These are phyloP conservation scores for Phytophthora kernoviae DNA, from an alignment of 352 stramenopile genomes.

Conservation along the genomic window DNA sequence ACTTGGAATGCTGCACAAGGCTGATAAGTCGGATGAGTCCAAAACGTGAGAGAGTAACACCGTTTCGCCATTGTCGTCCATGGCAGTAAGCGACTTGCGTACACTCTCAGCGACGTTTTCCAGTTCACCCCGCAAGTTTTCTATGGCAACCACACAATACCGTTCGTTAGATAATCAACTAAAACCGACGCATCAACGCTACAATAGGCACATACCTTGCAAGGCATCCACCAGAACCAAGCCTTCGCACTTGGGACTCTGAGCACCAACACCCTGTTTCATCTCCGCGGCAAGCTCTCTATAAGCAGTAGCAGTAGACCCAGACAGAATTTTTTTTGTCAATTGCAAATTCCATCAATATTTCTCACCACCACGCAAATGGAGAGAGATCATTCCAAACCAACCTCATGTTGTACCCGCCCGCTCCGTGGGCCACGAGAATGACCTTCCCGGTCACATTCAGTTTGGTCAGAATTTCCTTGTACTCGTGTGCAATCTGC, in stretches of 20 bases:
- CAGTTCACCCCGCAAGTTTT: slow-evolving; percentile 63
- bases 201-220: slow-evolving; percentile 34
- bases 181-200: background rate
- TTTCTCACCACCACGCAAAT: background rate
- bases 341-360: background rate
- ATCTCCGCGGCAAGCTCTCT: slow-evolving; percentile 57
- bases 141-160: slow-evolving; percentile 24
- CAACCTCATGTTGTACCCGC: slow-evolving; percentile 83
- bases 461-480: slow-evolving; percentile 57
- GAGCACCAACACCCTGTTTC: slow-evolving; percentile 13
- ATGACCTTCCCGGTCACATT: slow-evolving; percentile 63
- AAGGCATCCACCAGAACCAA: slow-evolving; percentile 78
- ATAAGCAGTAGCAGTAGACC: background rate
- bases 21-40: slow-evolving; percentile 76
- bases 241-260: slow-evolving; percentile 45
- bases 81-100: slow-evolving; percentile 50
- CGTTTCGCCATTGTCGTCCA: slow-evolving; percentile 68
- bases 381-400: no score
- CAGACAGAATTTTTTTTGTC: no score
- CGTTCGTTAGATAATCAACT: no score
- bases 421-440: slow-evolving; percentile 72
- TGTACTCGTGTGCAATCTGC: slow-evolving; percentile 73
- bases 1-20: slow-evolving; percentile 65
- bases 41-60: slow-evolving; percentile 58
- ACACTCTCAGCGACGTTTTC: slow-evolving; percentile 69